phyloP scores from a whole-genome alignment of 768 basidiomycete species.

The Naganishia randhawae region DNA sequence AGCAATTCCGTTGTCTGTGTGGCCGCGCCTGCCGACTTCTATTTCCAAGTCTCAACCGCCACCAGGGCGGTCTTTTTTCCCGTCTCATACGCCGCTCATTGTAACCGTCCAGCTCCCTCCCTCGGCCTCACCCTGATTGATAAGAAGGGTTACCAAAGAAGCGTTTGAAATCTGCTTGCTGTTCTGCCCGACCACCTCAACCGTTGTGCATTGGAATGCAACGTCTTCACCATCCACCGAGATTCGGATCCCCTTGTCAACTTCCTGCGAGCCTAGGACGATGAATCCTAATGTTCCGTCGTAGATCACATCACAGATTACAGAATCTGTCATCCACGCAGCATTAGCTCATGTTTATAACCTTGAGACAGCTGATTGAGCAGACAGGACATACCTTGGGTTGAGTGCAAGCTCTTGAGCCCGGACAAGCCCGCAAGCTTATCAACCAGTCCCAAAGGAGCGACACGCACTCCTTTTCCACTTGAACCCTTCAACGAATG shows the following conservation, averaged over 20 bases:
- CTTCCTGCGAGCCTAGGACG: neutral
- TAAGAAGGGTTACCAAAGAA: neutral
- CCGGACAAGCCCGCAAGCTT: constrained; percentile 2
- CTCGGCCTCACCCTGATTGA: neutral
- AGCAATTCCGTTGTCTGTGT: too few relatives aligned
- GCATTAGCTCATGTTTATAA: neutral
- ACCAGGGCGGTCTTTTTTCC: neutral
- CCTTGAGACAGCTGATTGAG: neutral
- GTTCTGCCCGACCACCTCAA: neutral
- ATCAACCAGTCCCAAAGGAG: neutral
- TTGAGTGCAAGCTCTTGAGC: neutral
- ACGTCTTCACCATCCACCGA: neutral
- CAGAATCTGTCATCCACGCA: neutral
- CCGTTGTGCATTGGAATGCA: neutral
- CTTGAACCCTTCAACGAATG: neutral
- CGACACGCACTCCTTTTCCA: neutral
- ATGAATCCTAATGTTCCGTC: neutral
- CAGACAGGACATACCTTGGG: neutral
- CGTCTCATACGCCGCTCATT: neutral
- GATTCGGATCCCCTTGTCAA: neutral
- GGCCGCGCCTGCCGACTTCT: too few relatives aligned
- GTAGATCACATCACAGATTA: neutral
- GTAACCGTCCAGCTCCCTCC: neutral
- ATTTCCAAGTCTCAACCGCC: too few relatives aligned
- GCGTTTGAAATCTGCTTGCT: neutral